Evolutionary conservation across 495 filamentous ascomycete genomes (phyloP).

Genomic region (Penicillium dipodomyicola): DNA sequence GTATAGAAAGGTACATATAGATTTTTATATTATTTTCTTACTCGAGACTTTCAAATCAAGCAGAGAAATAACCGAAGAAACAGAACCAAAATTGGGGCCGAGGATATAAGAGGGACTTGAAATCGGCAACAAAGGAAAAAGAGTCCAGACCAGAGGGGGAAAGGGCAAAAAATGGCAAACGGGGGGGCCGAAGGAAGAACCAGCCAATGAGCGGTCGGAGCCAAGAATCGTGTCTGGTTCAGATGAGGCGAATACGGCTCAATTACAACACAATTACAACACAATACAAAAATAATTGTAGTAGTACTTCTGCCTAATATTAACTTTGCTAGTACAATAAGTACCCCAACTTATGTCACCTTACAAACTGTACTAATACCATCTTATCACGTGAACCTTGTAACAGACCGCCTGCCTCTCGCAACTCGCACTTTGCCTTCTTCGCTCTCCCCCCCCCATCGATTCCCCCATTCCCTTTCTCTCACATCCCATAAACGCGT

Average conservation of each 20-base stretch:
- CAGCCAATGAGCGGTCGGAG: background rate
- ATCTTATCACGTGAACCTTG: constrained; percentile 25
- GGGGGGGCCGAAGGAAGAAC: background rate
- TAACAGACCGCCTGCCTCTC: constrained; percentile 42
- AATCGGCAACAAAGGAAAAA: background rate
- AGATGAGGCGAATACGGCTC: background rate
- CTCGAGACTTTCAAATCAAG: background rate
- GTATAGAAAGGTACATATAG: background rate
- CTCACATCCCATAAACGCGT: constrained; percentile 48
- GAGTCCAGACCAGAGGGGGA: constrained; percentile 10
- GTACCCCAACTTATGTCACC: background rate
- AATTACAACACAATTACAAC: background rate
- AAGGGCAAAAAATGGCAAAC: constrained; percentile 2
- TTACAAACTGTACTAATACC: background rate
- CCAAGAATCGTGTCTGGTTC: constrained; percentile 1
- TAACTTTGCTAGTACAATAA: background rate
- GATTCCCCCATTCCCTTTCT: constrained; percentile 31
- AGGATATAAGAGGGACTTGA: background rate
- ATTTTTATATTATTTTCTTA: background rate
- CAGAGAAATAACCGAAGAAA: background rate
- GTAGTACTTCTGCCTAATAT: background rate
- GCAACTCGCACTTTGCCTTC: constrained; percentile 42
- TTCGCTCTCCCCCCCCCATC: constrained; percentile 31
- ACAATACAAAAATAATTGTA: background rate
- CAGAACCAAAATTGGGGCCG: background rate